phyloP scores from a whole-genome alignment of 257 asterid genomes.

The Verbena officinalis region DNA sequence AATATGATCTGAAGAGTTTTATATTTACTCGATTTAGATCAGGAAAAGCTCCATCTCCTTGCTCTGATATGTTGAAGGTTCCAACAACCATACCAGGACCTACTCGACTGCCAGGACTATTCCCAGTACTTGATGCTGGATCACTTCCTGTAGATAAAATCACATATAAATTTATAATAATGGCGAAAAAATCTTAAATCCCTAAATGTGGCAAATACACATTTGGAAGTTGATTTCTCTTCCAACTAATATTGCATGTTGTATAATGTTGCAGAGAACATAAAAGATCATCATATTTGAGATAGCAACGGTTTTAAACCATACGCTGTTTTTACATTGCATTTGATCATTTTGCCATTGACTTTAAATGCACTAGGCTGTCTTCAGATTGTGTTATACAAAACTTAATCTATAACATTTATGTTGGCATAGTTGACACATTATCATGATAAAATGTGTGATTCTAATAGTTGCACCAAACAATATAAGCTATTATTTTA shows the following conservation, averaged over 20 bases:
- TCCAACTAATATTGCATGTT: background rate
- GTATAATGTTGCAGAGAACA: background rate
- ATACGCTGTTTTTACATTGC: too few relatives aligned
- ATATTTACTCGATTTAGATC: conserved; percentile 74
- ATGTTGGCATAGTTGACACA: background rate
- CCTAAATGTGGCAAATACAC: conserved; percentile 1
- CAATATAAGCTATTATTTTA: background rate
- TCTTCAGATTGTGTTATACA: conserved; percentile 5
- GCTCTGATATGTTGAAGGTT: conserved; percentile 84
- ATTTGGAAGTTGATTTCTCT: background rate
- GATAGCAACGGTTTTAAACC: background rate
- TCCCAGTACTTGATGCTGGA: conserved; percentile 54
- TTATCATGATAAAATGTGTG: background rate
- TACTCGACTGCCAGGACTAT: conserved; percentile 43
- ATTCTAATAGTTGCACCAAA: background rate
- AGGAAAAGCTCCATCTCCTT: conserved; percentile 76
- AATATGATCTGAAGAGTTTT: conserved; percentile 18
- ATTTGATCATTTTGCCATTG: background rate
- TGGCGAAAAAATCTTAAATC: background rate
- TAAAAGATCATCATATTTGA: background rate
- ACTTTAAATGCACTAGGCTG: conserved; percentile 2
- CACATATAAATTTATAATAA: background rate
- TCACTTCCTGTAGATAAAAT: conserved; percentile 54
- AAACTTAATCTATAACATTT: background rate
- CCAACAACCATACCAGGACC: conserved; percentile 78